Evolutionary conservation across 805 yeast species (phyloP).

Genomic region (Wickerhamiella domercqiae): DNA sequence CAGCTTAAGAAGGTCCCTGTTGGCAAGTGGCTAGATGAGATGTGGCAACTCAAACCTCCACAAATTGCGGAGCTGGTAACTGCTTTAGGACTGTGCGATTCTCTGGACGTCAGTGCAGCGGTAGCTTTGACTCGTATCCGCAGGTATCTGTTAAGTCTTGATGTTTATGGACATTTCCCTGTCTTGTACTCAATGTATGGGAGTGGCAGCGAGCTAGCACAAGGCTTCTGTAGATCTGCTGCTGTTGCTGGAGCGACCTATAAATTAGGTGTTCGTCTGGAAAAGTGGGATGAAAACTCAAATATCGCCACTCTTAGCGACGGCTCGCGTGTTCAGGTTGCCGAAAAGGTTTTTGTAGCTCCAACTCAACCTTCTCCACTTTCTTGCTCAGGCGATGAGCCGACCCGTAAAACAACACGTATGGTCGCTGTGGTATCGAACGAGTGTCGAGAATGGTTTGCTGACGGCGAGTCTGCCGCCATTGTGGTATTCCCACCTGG

Average conservation of each 20-base stretch:
- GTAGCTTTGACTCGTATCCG: slow-evolving; percentile 69
- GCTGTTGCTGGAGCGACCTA: slow-evolving; percentile 97
- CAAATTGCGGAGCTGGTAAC: slow-evolving; percentile 74
- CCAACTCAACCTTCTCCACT: slow-evolving; percentile 28
- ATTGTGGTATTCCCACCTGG: slow-evolving; percentile 86
- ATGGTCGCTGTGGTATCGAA: slow-evolving; percentile 70
- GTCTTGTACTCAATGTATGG: slow-evolving; percentile 85
- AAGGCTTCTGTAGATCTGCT: slow-evolving; percentile 93
- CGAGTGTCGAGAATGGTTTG: slow-evolving; percentile 85
- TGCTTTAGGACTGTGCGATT: slow-evolving; percentile 68
- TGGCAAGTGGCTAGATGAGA: slow-evolving; percentile 39
- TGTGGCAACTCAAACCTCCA: slow-evolving; percentile 54
- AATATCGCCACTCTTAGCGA: slow-evolving; percentile 49
- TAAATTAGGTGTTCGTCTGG: slow-evolving; percentile 55
- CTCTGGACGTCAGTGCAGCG: slow-evolving; percentile 45
- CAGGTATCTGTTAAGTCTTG: slow-evolving; percentile 70
- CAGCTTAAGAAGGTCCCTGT: slow-evolving; percentile 44
- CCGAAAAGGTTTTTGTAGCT: slow-evolving; percentile 64
- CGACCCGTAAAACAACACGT: slow-evolving; percentile 40
- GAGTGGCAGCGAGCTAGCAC: slow-evolving; percentile 89
- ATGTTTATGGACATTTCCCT: slow-evolving; percentile 89
- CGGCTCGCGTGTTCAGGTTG: slow-evolving; percentile 56
- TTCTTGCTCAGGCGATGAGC: slow-evolving; percentile 11
- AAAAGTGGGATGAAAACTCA: slow-evolving; percentile 46
- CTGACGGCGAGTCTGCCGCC: slow-evolving; percentile 68